These are phyloP conservation scores for Colletotrichum lentis DNA, from an alignment of 2,329 filamentous ascomycete species.

Conservation along the genomic window DNA sequence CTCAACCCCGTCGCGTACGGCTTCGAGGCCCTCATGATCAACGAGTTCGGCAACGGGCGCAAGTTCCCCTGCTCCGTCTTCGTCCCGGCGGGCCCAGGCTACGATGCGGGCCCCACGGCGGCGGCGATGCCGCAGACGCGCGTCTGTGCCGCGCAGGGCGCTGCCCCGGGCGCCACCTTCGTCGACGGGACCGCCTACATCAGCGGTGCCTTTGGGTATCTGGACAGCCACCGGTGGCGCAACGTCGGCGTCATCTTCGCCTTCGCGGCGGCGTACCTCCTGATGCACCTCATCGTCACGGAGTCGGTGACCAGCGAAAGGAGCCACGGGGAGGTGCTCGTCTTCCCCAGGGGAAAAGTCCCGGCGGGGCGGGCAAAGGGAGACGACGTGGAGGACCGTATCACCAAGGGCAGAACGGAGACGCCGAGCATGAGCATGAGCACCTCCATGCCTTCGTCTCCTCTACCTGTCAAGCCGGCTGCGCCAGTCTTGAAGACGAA, in stretches of 20 bases:
- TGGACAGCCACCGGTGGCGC: slow-evolving; percentile 23
- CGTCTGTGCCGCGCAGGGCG: slow-evolving; percentile 22
- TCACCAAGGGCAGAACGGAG: slow-evolving; percentile 24
- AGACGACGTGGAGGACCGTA: slow-evolving; percentile 14
- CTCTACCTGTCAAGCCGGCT: background rate
- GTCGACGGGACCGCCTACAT: slow-evolving; percentile 31
- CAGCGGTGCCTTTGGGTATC: slow-evolving; percentile 17
- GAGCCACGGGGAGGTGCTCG: slow-evolving; percentile 31
- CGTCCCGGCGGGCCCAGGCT: slow-evolving; percentile 33
- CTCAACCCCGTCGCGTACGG: slow-evolving; percentile 30
- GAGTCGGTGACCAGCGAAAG: slow-evolving; percentile 27
- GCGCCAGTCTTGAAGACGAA: background rate
- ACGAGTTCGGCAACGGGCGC: slow-evolving; percentile 30
- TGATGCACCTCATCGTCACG: slow-evolving; percentile 28
- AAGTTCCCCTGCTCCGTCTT: slow-evolving; percentile 26
- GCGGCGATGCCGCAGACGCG: background rate
- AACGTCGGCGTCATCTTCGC: slow-evolving; percentile 33
- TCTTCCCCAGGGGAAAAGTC: slow-evolving; percentile 28
- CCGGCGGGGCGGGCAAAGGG: background rate
- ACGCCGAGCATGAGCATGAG: slow-evolving; percentile 7
- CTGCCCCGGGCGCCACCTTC: slow-evolving; percentile 6
- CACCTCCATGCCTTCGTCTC: slow-evolving; percentile 3
- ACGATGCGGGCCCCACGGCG: slow-evolving; percentile 30
- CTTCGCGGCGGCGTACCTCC: slow-evolving; percentile 5
- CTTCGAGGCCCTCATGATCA: slow-evolving; percentile 34